A percentile compares a stretch with the other conserved stretches of the same genome.
phyloP scores from a whole-genome alignment of 164 flowering plant species.

The Chimonanthus salicifolius region DNA sequence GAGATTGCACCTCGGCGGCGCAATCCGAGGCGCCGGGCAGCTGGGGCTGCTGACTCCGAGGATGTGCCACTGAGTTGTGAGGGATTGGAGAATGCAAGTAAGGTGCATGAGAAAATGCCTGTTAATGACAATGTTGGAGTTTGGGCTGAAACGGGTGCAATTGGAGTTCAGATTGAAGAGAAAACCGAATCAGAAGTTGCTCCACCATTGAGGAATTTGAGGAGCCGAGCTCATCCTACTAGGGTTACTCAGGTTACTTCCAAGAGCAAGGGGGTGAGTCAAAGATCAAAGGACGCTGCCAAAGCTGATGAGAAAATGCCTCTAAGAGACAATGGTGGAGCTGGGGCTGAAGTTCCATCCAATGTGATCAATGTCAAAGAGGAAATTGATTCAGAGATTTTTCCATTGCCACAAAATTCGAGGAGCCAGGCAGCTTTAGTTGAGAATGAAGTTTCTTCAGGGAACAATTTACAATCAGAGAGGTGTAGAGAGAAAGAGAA shows the following conservation, averaged over 20 bases:
- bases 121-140: not conserved
- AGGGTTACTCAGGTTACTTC: not conserved
- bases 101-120: not conserved
- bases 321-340: not conserved
- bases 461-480: not conserved
- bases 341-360: not conserved
- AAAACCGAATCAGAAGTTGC: not conserved
- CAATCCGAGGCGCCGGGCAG: not conserved
- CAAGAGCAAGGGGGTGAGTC: not conserved
- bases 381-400: not conserved
- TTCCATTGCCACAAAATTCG: not conserved
- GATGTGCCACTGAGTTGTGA: not conserved
- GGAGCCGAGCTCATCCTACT: not conserved
- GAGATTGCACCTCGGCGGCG: not conserved
- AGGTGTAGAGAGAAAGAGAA: not conserved
- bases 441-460: not conserved
- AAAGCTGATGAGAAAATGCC: not conserved
- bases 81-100: not conserved
- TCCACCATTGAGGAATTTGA: not conserved
- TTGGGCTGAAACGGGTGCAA: not conserved
- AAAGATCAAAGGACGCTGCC: not conserved
- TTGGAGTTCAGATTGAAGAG: not conserved
- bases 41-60: not conserved
- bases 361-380: not conserved
- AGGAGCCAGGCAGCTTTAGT: not conserved